These are phyloP conservation scores for Xylariaceae sp. DNA, from an alignment of 2,329 filamentous ascomycete genomes.

Conservation along the genomic window DNA sequence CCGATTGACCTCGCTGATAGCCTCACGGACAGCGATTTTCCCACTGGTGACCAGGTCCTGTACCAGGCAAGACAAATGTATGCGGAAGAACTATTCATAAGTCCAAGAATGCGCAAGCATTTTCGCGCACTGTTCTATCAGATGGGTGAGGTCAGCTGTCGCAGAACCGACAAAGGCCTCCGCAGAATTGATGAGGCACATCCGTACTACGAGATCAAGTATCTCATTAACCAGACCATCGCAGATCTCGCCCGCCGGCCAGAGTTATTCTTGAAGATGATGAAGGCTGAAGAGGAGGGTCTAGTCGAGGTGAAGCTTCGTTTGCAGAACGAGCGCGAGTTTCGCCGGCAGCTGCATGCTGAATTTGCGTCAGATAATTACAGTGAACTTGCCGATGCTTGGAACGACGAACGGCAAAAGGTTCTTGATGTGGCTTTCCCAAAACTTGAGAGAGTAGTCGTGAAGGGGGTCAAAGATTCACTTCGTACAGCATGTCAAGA, in stretches of 20 bases:
- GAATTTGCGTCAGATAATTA: slow-evolving; percentile 95
- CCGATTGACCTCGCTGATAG: slow-evolving; percentile 89
- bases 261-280: slow-evolving; percentile 94
- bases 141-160: slow-evolving; percentile 83
- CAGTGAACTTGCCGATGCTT: slow-evolving; percentile 91
- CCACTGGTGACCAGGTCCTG: slow-evolving; percentile 77
- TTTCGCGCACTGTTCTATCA: slow-evolving; percentile 85
- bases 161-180: slow-evolving; percentile 90
- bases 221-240: slow-evolving; percentile 88
- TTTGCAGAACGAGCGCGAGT: slow-evolving; percentile 77
- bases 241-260: slow-evolving; percentile 81
- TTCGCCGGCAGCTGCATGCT: slow-evolving; percentile 77
- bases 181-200: slow-evolving; percentile 94
- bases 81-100: slow-evolving; percentile 86
- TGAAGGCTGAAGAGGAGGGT: slow-evolving; percentile 94
- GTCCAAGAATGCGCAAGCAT: slow-evolving; percentile 86
- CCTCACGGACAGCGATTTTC: slow-evolving; percentile 74
- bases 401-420: slow-evolving; percentile 88
- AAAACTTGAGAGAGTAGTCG: slow-evolving; percentile 83
- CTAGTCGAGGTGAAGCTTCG: slow-evolving; percentile 84
- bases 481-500: slow-evolving; percentile 94
- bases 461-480: slow-evolving; percentile 93
- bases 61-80: slow-evolving; percentile 85
- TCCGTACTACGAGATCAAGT: slow-evolving; percentile 98
- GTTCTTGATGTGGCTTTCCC: slow-evolving; percentile 81